Evolutionary conservation across 495 filamentous ascomycete genomes (phyloP), one percentile per base, ranked within the genome.

Genomic region (Evansstolkia leycettana): DNA sequence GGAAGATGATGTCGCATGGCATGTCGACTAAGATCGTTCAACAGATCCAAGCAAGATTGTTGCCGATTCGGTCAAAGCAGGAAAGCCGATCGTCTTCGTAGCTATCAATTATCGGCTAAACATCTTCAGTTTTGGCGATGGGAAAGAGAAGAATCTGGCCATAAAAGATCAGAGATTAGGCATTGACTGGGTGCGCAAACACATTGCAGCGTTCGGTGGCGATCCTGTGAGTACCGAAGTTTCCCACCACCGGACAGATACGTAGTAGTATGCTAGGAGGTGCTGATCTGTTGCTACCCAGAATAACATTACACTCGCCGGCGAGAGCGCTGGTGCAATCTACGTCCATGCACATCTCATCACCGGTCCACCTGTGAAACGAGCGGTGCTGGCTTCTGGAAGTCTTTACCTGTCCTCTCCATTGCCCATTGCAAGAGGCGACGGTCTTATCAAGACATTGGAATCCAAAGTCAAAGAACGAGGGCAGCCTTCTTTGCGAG

Each of bases 121-220:
- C 48, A 70, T 82, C 38, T 76, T 80, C 42, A 70, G 73, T 15
- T 79, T 73, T 31, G 72, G 75, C 15, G 64, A 72, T 40, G 70
- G 64, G 5, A 54, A 49, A 15, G 56, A 62, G 38, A 63, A 59
- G 35, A 77, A 73, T 40, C 58, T 73, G 8, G 78, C 76, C 1
- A 62, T 76, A 2, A 67, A 80, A 18, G 78, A 84, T 55, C 75
- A 83, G 51, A 67, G 75, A 15, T 63, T 80, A 49, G 75, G 67
- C 3, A 64, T 80, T 12, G 66, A 77, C 41, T 80, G 74, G 68
- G 69, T 76, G 29, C 58, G 67, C 27, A 62, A 62, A 31, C 69
- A 74, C 44, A 72, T 74, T 42, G 51, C 47, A 3, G 45, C 58
- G 1, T 85, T 85, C 37, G 80, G 80, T 31, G 80, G 80, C 20